Percentiles rank a stretch among this genome's conserved stretches.
These are phyloP conservation scores for Trichoderma reesei DNA, from an alignment of 495 filamentous ascomycete genomes.

Conservation along the genomic window DNA sequence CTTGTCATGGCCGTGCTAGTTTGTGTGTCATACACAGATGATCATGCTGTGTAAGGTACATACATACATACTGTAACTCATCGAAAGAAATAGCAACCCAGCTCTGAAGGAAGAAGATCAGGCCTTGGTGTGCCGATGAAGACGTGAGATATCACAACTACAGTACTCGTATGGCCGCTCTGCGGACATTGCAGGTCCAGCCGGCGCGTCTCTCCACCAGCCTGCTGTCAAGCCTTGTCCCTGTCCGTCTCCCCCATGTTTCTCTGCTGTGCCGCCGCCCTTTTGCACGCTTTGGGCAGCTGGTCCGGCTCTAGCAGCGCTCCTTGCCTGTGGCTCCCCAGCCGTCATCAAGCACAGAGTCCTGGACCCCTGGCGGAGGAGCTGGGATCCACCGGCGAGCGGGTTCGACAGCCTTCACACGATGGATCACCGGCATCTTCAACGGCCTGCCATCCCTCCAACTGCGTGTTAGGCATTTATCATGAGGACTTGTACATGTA, in stretches of 20 bases:
- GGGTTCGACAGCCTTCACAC: background rate
- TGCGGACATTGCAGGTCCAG: conserved; percentile 4
- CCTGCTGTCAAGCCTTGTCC: background rate
- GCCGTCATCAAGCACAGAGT: background rate
- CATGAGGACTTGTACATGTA: too few relatives aligned
- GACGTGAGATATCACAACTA: too few relatives aligned
- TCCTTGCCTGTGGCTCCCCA: background rate
- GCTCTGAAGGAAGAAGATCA: background rate
- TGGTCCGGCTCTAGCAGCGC: conserved; percentile 1
- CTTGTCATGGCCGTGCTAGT: too few relatives aligned
- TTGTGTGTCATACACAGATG: too few relatives aligned
- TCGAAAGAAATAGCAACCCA: too few relatives aligned
- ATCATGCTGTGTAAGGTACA: too few relatives aligned
- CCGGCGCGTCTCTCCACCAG: background rate
- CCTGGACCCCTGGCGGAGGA: background rate
- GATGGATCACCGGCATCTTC: background rate
- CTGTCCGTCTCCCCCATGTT: background rate
- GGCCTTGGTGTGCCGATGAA: background rate
- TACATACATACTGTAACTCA: too few relatives aligned
- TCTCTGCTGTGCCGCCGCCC: background rate
- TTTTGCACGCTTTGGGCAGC: conserved; percentile 1
- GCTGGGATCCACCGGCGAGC: background rate
- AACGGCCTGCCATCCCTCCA: background rate
- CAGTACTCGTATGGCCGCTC: background rate
- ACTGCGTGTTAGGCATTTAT: background rate